phyloP scores from a whole-genome alignment of 768 basidiomycete species.

The Daedaleopsis sinensis region DNA sequence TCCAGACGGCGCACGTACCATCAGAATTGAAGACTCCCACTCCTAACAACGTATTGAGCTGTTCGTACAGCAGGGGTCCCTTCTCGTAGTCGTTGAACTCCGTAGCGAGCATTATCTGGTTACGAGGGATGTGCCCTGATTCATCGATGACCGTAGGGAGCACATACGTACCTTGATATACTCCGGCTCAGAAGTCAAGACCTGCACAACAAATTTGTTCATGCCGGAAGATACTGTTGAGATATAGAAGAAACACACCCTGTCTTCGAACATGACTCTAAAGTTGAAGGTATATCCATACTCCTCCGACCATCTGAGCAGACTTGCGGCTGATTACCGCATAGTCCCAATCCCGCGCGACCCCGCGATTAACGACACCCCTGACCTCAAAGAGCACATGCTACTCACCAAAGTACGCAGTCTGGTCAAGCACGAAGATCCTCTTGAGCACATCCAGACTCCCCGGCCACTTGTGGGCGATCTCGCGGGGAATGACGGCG shows the following conservation, averaged over 20 bases:
- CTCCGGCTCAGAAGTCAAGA: slow-evolving; percentile 52
- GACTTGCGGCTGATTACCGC: not conserved
- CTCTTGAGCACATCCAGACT: slow-evolving; percentile 19
- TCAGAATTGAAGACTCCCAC: slow-evolving; percentile 64
- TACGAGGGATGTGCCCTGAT: not conserved
- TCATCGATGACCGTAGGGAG: not conserved
- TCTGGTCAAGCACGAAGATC: slow-evolving; percentile 11
- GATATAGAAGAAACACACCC: slow-evolving; percentile 28
- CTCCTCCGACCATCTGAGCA: slow-evolving; percentile 9
- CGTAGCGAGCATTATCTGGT: slow-evolving; percentile 47
- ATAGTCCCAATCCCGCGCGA: not conserved
- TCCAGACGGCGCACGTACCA: slow-evolving; percentile 33
- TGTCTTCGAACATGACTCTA: slow-evolving; percentile 40
- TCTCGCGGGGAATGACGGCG: slow-evolving; percentile 15
- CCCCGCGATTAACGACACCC: not conserved
- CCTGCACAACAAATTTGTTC: slow-evolving; percentile 27
- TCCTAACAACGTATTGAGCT: slow-evolving; percentile 45
- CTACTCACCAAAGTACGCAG: slow-evolving; percentile 13
- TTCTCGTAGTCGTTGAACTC: slow-evolving; percentile 48
- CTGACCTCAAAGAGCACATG: not conserved
- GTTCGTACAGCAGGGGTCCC: slow-evolving; percentile 30
- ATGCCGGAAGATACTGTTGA: not conserved
- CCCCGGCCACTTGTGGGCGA: slow-evolving; percentile 18
- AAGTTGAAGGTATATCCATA: slow-evolving; percentile 26
- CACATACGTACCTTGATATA: slow-evolving; percentile 41